Evolutionary conservation across 768 basidiomycete species (phyloP).

Genomic region (Trametes maxima): DNA sequence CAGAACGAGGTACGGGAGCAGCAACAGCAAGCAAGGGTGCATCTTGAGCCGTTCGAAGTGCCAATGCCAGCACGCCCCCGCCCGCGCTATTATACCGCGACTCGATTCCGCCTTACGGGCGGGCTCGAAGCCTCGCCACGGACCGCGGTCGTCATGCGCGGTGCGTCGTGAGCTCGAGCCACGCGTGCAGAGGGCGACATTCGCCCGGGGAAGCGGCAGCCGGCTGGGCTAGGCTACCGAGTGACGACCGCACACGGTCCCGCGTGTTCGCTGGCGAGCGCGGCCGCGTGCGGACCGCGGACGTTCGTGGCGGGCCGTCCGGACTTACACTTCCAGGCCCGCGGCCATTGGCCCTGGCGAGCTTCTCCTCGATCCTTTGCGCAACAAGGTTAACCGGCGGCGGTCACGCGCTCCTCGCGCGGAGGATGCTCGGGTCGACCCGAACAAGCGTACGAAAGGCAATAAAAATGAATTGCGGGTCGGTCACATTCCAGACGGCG

Average conservation of each 20-base stretch:
- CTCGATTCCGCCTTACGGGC: background rate
- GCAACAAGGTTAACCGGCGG: background rate
- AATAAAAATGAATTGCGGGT: background rate
- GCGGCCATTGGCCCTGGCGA: background rate
- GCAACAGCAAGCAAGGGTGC: constrained; percentile 5
- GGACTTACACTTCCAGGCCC: background rate
- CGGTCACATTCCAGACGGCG: background rate
- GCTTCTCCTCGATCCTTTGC: background rate
- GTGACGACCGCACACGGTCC: background rate
- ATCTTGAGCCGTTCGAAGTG: background rate
- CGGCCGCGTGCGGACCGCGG: background rate
- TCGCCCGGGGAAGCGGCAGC: constrained; percentile 9
- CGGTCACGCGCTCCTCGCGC: background rate
- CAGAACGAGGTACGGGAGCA: constrained; percentile 1
- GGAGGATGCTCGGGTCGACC: constrained; percentile 4
- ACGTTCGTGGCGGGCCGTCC: constrained; percentile 2
- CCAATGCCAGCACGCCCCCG: background rate
- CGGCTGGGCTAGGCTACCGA: background rate
- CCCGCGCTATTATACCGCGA: background rate
- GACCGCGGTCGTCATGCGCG: constrained; percentile 2
- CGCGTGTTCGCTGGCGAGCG: background rate
- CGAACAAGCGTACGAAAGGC: background rate
- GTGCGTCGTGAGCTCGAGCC: background rate
- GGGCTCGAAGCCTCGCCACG: background rate
- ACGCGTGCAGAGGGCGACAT: constrained; percentile 14